Conservation (phyloP, 1,139 yeast genomes). For the Lizanozyma gosingica region DNA sequence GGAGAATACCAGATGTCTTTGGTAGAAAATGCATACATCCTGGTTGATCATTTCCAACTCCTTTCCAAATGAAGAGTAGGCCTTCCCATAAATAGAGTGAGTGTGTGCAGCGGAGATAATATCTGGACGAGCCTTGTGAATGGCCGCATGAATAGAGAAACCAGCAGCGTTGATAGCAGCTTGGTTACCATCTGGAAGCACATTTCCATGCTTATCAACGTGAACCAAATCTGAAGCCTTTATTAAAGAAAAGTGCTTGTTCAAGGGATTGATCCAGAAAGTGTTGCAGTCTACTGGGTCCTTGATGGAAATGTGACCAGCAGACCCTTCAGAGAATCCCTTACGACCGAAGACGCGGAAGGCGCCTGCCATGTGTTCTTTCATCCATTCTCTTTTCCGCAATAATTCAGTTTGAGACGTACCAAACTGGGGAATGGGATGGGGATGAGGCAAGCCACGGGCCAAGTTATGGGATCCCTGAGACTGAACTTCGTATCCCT, state of each 20-base stretch:
- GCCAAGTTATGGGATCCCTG: slow-evolving; percentile 44
- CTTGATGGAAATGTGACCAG: slow-evolving; percentile 74
- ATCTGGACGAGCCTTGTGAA: slow-evolving; percentile 72
- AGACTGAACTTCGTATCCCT: slow-evolving; percentile 25
- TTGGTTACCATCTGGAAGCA: slow-evolving; percentile 56
- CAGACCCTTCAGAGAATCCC: slow-evolving; percentile 68
- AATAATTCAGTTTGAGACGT: slow-evolving; percentile 21
- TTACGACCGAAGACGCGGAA: slow-evolving; percentile 69
- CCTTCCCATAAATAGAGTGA: slow-evolving; percentile 67
- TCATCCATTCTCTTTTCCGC: slow-evolving; percentile 51
- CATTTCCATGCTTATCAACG: slow-evolving; percentile 62
- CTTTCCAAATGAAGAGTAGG: slow-evolving; percentile 64
- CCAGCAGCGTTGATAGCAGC: slow-evolving; percentile 73
- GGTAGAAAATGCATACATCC: slow-evolving; percentile 63
- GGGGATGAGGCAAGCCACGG: slow-evolving; percentile 40
- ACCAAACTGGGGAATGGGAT: slow-evolving; percentile 42
- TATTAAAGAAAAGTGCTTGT: slow-evolving; percentile 60
- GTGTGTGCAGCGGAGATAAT: slow-evolving; percentile 78
- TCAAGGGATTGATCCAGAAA: slow-evolving; percentile 77
- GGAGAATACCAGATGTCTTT: slow-evolving; percentile 53
- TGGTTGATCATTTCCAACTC: slow-evolving; percentile 75
- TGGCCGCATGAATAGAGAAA: slow-evolving; percentile 67
- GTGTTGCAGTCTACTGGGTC: slow-evolving; percentile 67
- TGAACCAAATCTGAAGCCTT: slow-evolving; percentile 70
- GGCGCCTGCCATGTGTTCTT: slow-evolving; percentile 76